Base-by-base conservation (phyloP, 1,139 yeast species). In the Candida tetrigidarum region DNA sequence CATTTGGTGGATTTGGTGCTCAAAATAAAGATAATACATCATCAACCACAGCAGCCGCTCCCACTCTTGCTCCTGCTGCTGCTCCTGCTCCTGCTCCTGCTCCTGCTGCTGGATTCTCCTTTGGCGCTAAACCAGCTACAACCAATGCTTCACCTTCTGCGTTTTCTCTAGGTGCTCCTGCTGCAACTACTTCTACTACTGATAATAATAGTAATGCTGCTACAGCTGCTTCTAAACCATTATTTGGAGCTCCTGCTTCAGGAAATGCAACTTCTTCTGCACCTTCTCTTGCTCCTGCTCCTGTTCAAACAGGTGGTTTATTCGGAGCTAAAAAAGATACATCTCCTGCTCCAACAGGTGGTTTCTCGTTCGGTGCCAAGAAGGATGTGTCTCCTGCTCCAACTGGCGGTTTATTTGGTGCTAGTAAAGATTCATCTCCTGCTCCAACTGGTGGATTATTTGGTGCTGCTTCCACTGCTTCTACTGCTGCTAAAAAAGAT, bases 281-380 rank as follows among this genome's bases (percentile, higher is more conserved):
- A 14, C n/a, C 18, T 9, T 23, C 34, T n/a, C 23, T 28, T 16
- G 11, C 43, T 15, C 19, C 42, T 34, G 36, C 37, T n/a, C 33
- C 43, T n/a, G 40, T 45, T 12, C 52, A 49, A 12, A 22, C 55
- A 15, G 47, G 53, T 39, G 45, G 51, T 15, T 48, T 53, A 37
- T 57, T 32, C 30, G 48, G 68, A 10, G 52, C 58, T 39, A 53
- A 48, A 44, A 57, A 58, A 37, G 58, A 54, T 14, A 52, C 42
- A 10, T 48, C 50, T 19, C 52, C 60, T 1, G 41, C 44, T 41
- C 43, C 54, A 9, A 43, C 55, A 10, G 42, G 47, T n/a, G 57
- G 55, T 8, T 44, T 56, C n/a, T n/a, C n/a, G 30, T 56, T 64
- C 45, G 71, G 69, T 4, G 52, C 65, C 38, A 54, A 48, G 45